phyloP scores from a whole-genome alignment of 768 basidiomycete species.

The Symmetrospora coprosmae region DNA sequence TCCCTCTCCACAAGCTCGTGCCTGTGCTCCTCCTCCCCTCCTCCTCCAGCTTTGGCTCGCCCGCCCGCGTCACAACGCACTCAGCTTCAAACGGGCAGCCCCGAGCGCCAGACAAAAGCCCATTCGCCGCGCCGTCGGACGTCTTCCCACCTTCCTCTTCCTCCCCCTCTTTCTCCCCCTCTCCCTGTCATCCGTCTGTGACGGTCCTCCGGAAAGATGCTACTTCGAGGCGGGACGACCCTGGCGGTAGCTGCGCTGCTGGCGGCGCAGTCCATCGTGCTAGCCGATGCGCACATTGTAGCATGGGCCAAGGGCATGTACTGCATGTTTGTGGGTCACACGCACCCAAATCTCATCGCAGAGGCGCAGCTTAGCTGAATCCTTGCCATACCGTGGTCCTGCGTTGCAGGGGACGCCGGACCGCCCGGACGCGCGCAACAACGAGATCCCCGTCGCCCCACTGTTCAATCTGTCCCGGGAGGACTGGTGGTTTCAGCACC shows the following conservation, averaged over 20 bases:
- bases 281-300: neutral
- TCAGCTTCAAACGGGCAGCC: too few species aligned
- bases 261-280: neutral
- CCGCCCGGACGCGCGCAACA: neutral
- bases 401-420: neutral
- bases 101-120: too few species aligned
- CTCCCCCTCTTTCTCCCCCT: too few species aligned
- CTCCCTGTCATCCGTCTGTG: too few species aligned
- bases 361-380: neutral
- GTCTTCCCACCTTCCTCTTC: too few species aligned
- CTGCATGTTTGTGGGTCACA: neutral
- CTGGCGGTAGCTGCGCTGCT: neutral
- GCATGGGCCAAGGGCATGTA: neutral
- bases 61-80: too few species aligned
- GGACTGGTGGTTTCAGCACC: constrained; percentile 3
- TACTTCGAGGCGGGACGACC: neutral
- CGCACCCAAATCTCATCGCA: neutral
- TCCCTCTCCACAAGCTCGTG: too few species aligned
- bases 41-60: too few species aligned
- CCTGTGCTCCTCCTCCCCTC: too few species aligned
- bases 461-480: neutral
- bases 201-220: too few species aligned
- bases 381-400: neutral
- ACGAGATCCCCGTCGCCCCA: neutral
- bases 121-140: too few species aligned